A percentile compares a stretch with the other conserved stretches of the same genome.
These are phyloP conservation scores for Cyberlindnera suaveolens DNA, from an alignment of 805 yeast species.

Conservation along the genomic window DNA sequence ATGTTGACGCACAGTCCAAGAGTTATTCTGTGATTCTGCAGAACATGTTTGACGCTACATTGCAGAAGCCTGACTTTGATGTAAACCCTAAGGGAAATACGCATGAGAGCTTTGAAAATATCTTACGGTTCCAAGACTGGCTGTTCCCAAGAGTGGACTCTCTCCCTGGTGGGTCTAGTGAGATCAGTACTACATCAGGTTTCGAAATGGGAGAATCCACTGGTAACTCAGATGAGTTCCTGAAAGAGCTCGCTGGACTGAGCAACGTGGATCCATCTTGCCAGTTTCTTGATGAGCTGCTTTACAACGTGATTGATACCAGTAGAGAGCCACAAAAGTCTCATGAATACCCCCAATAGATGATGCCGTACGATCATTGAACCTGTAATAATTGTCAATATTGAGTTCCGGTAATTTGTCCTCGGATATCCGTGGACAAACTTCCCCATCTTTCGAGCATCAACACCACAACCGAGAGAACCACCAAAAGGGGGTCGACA, in stretches of 20 bases:
- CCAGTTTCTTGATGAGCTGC: conserved; percentile 19
- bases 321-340: not conserved
- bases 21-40: conserved; percentile 13
- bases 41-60: conserved; percentile 15
- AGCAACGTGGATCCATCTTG: conserved; percentile 10
- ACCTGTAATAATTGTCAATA: no score
- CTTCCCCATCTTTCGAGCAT: no score
- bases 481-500: no score
- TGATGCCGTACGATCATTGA: no score
- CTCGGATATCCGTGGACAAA: no score
- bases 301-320: conserved; percentile 15
- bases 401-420: no score
- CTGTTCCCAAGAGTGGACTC: conserved; percentile 15
- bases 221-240: conserved; percentile 8
- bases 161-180: not conserved
- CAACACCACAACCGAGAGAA: no score
- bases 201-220: not conserved
- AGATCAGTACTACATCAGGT: not conserved
- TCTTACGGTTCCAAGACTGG: conserved; percentile 23
- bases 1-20: conserved; percentile 15
- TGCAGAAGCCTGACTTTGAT: conserved; percentile 1
- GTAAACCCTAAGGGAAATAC: conserved; percentile 3
- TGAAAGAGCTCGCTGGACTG: conserved; percentile 14
- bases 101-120: conserved; percentile 17
- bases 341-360: not conserved